Percentiles rank a stretch among this genome's conserved stretches.
phyloP scores from a whole-genome alignment of 805 yeast species.

The Candida mattraensis region DNA sequence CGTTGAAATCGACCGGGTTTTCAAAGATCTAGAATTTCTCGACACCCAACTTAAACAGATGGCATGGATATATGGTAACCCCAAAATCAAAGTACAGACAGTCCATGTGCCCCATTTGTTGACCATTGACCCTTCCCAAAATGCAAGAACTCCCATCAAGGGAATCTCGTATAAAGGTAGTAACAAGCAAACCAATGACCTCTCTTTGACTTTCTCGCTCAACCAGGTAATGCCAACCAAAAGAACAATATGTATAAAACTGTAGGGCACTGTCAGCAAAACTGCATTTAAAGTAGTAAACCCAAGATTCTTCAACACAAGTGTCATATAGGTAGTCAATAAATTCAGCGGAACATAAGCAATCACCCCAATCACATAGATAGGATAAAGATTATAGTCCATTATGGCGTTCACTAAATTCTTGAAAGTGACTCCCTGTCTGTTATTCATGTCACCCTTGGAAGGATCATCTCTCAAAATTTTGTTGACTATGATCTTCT shows the following conservation, averaged over 20 bases:
- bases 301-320: constrained; percentile 47
- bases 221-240: constrained; percentile 22
- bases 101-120: constrained; percentile 20
- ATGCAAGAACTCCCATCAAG: constrained; percentile 15
- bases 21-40: constrained; percentile 29
- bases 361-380: constrained; percentile 44
- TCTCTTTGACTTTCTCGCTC: constrained; percentile 35
- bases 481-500: constrained; percentile 52
- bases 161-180: constrained; percentile 15
- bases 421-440: constrained; percentile 43
- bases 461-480: constrained; percentile 59
- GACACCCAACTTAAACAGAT: constrained; percentile 34
- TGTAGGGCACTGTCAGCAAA: constrained; percentile 25
- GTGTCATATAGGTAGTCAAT: constrained; percentile 41
- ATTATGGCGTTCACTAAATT: constrained; percentile 38
- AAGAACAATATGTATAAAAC: constrained; percentile 9
- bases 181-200: constrained; percentile 46
- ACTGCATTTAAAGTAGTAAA: constrained; percentile 37
- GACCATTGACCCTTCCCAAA: constrained; percentile 11
- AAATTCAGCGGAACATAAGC: constrained; percentile 37
- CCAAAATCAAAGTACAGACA: constrained; percentile 26
- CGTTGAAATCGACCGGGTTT: constrained; percentile 31
- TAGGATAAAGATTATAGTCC: constrained; percentile 53
- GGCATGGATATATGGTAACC: constrained; percentile 43
- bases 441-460: constrained; percentile 60